Conservation (phyloP, 1,284 basidiomycete genomes). For the Malassezia obtusa region DNA sequence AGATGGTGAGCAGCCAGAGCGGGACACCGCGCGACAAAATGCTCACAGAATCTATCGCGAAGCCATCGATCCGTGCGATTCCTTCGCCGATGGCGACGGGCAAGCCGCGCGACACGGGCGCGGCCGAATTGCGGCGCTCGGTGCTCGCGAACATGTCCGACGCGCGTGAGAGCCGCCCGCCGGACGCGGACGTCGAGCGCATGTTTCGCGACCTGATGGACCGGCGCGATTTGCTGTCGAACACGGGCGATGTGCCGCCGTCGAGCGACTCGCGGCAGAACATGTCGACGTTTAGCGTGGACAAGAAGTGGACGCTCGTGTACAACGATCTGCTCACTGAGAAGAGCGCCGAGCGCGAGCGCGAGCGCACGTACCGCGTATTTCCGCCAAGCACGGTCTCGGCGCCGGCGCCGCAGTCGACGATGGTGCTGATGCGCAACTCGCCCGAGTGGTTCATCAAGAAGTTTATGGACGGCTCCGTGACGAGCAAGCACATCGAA, state of each 20-base stretch:
- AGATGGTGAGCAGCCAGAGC: background rate
- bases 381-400: constrained; percentile 53
- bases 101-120: constrained; percentile 1
- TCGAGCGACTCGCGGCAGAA: constrained; percentile 37
- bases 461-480: constrained; percentile 75
- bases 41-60: background rate
- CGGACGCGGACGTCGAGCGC: constrained; percentile 38
- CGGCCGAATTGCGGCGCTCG: constrained; percentile 3
- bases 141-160: constrained; percentile 20
- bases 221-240: constrained; percentile 40
- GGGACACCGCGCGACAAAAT: background rate
- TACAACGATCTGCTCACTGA: constrained; percentile 71
- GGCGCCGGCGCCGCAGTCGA: constrained; percentile 50
- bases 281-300: constrained; percentile 49
- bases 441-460: constrained; percentile 62
- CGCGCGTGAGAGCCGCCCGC: constrained; percentile 28
- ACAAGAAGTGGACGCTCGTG: constrained; percentile 88
- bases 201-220: constrained; percentile 47
- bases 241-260: constrained; percentile 34
- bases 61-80: background rate
- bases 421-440: constrained; percentile 41
- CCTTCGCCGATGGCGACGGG: background rate
- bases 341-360: constrained; percentile 55
- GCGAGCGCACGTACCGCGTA: constrained; percentile 36
- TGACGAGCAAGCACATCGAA: constrained; percentile 68